Evolutionary conservation across 305 asterid species (phyloP), one percentile per base, ranked within the genome.

Genomic region (Fraxinus xanthoxyloides): DNA sequence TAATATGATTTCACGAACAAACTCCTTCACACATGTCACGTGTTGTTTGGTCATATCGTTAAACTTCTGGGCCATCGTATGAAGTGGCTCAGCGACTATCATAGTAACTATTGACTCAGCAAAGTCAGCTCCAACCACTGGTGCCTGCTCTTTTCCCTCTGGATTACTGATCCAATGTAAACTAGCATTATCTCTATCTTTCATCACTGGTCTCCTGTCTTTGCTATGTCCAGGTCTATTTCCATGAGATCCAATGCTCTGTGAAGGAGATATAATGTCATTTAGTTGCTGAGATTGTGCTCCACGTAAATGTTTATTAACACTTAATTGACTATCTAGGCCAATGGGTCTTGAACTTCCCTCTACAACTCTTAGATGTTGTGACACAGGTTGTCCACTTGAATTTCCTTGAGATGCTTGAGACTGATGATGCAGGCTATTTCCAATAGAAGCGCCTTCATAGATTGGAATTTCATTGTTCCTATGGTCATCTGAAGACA

Each of bases 21-120:
- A 91, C 82, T 96, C 98, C 85, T 93, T 96, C 69, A 94, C 82
- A 61, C 85, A 84, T 72, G 85, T 82, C 72, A 86, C 51, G 19
- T 89, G 92, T 72, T 90, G 93, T 72, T 78, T 88, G 21, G 88
- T 84, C 91, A 94, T 91, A 24, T 92, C 97, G 72, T 61, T 89
- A 78, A 96, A 91, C 82, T 86, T 89, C 84, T 80, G 88, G 80
- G 92, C 86, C 85, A 91, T 91, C 36, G 82, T 34, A 75, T 87
- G 90, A 43, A 94, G 77, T 72, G 99, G 97, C 67, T 96, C 98
- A 43, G 99, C 93, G 81, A 91, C 94, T 74, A 90, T 85, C 93
- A 88, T 92, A 24, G 94, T 87, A 78, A 96, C 89, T 15, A 92
- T 85, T 3, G 98, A 95, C 90, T 94, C 98, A 8, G 91, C 89